Evolutionary conservation across 768 basidiomycete genomes (phyloP).

Genomic region (Rhizopogon vinicolor): DNA sequence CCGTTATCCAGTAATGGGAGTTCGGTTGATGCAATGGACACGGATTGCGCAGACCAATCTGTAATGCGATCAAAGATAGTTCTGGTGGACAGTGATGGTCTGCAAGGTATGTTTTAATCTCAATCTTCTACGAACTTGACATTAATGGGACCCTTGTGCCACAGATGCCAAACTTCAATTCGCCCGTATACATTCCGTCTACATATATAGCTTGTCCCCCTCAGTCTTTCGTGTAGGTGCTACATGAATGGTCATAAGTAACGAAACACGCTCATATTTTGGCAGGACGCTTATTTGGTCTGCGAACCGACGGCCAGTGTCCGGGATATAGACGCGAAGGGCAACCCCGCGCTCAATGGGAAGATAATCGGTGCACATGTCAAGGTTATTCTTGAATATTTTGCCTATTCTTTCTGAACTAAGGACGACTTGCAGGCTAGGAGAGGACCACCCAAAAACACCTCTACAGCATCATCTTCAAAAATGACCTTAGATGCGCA

Average conservation of each 20-base stretch:
- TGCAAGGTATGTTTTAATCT: constrained; percentile 49
- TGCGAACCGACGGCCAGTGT: constrained; percentile 30
- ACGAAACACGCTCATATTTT: background rate
- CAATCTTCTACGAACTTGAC: background rate
- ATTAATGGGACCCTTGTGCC: background rate
- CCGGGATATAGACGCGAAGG: constrained; percentile 26
- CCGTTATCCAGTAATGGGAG: constrained; percentile 8
- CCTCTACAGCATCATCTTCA: constrained; percentile 33
- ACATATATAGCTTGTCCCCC: constrained; percentile 72
- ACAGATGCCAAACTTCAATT: constrained; percentile 55
- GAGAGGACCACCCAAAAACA: background rate
- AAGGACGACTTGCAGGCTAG: background rate
- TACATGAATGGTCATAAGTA: too few species aligned
- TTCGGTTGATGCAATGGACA: constrained; percentile 25
- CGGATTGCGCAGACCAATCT: constrained; percentile 40
- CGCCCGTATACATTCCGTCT: constrained; percentile 45
- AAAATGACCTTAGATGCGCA: constrained; percentile 36
- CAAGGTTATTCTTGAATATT: constrained; percentile 31
- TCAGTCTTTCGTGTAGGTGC: constrained; percentile 51
- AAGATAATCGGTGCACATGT: constrained; percentile 44
- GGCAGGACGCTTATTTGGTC: constrained; percentile 43
- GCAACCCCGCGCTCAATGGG: constrained; percentile 27
- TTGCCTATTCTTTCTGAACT: background rate
- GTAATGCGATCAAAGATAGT: constrained; percentile 46
- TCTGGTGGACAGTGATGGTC: constrained; percentile 57